Conservation (phyloP, 176 grass and related monocot species). For the Saccharum officinarum region DNA sequence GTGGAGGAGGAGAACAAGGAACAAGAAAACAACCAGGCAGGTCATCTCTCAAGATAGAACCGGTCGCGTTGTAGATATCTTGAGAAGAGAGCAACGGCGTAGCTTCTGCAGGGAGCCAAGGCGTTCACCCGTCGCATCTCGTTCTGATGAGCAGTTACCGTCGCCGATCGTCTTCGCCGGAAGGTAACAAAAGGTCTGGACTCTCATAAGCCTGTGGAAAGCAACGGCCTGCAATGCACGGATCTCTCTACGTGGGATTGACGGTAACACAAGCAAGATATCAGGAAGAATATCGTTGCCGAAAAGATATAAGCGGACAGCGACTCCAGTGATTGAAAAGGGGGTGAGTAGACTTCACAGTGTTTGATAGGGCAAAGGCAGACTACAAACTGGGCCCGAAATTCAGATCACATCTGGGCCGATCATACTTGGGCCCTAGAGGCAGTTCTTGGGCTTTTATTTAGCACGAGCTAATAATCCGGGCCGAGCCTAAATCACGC, state of each 20-base stretch:
- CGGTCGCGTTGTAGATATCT: background rate
- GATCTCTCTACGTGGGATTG: background rate
- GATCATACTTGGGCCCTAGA: background rate
- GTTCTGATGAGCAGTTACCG: conserved; percentile 27
- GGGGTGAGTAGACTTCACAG: too few relatives aligned
- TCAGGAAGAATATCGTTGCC: background rate
- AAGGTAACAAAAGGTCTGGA: background rate
- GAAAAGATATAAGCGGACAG: background rate
- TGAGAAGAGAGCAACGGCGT: conserved; percentile 17
- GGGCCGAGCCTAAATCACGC: background rate
- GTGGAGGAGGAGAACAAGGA: background rate
- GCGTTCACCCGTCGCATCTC: conserved; percentile 28
- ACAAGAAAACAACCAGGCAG: conserved; percentile 11
- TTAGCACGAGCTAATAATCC: background rate
- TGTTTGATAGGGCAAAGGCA: background rate
- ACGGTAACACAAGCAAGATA: background rate
- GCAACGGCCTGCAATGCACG: background rate
- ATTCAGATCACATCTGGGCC: background rate
- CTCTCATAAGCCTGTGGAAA: background rate
- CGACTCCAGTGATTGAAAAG: background rate
- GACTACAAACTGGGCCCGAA: background rate
- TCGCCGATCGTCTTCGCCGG: conserved; percentile 4
- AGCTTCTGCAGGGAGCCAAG: conserved; percentile 8
- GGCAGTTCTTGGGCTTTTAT: background rate
- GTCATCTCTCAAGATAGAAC: conserved; percentile 8